Base-by-base conservation (phyloP, 2,329 filamentous ascomycete species). In the Phyllosticta citriasiana region DNA sequence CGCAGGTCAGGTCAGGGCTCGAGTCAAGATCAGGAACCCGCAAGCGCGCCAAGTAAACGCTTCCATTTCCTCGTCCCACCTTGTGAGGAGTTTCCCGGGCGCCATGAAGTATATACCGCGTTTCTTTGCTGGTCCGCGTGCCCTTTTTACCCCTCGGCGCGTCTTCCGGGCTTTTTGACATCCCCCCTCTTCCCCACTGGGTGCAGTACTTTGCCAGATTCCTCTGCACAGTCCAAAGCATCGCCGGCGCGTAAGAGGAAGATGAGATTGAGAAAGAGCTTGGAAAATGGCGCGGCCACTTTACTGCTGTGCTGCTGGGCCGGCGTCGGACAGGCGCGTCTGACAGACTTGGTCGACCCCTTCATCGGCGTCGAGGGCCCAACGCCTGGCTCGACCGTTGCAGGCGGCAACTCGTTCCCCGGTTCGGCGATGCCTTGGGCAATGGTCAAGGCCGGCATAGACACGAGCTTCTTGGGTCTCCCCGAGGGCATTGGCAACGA, bases 281-380 rank as follows among this genome's bases (percentile, higher is more conserved):
- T 19, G 51, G 33, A 14, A 50, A 14, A 5, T 1, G 16, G 33
- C 12, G 55, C 33, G n/a, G 10, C 26, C n/a, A 22, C 2, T 33
- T 19, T 30, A 14, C 51, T 24, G 50, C 50, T 59, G 10, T 4
- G 26, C 7, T 35, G 30, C 30, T 40, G 24, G 27, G 30, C 14
- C 2, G 14, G 50, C 9, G 27, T 35, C 12, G 33, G 33, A 40
- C 14, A 12, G 33, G 54, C 54, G 7, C 60, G 62, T 74, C 73
- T 68, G 4, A 55, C 57, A 19, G 57, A 58, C 50, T 58, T 53
- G 8, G 78, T 79, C 8, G 78, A 80, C 61, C 71, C 75, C 1
- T 74, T 80, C 53, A 79, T 80, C 22, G 78, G 78, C 6, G 77
- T 77, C 0, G 77, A 79, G 64, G 77, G 78, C 7, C 74, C 75